A percentile compares a stretch with the other conserved stretches of the same genome.
Conservation (phyloP, 1,139 yeast species). For the Yamadazyma siamensis region DNA sequence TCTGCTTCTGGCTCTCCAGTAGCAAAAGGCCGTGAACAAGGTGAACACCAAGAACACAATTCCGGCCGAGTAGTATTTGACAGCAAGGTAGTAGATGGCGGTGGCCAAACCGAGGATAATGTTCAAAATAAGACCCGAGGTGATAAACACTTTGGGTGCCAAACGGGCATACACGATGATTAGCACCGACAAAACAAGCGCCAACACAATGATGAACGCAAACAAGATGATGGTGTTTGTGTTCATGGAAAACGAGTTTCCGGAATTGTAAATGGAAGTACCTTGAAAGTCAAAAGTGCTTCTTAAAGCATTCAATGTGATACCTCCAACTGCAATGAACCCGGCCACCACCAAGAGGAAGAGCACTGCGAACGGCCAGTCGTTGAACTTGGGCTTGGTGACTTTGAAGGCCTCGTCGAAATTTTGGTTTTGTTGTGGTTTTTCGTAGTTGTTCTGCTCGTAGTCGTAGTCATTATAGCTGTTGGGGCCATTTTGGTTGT, state of each 20-base stretch:
- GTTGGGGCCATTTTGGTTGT: constrained; percentile 3
- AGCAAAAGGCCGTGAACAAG: constrained; percentile 62
- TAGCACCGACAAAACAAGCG: constrained; percentile 54
- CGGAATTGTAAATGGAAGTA: constrained; percentile 58
- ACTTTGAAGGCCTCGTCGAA: constrained; percentile 69
- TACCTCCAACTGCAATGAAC: constrained; percentile 67
- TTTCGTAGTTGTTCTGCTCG: constrained; percentile 24
- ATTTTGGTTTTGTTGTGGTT: constrained; percentile 31
- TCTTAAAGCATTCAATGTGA: constrained; percentile 64
- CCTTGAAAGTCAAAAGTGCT: constrained; percentile 55
- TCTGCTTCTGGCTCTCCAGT: constrained; percentile 69
- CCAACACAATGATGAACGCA: constrained; percentile 60
- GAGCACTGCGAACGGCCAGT: constrained; percentile 66
- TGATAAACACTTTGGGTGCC: constrained; percentile 67
- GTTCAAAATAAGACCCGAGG: constrained; percentile 65
- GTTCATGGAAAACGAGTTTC: constrained; percentile 58
- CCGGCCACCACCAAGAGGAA: constrained; percentile 64
- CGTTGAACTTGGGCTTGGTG: constrained; percentile 65
- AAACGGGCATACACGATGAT: constrained; percentile 61
- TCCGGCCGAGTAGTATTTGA: constrained; percentile 72
- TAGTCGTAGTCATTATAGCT: constrained; percentile 18
- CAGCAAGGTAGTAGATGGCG: constrained; percentile 64
- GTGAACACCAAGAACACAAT: constrained; percentile 68
- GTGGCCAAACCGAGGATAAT: constrained; percentile 71
- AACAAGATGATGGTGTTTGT: constrained; percentile 72